Base-by-base conservation (phyloP, 2,329 filamentous ascomycete species). In the Neurospora sp. region DNA sequence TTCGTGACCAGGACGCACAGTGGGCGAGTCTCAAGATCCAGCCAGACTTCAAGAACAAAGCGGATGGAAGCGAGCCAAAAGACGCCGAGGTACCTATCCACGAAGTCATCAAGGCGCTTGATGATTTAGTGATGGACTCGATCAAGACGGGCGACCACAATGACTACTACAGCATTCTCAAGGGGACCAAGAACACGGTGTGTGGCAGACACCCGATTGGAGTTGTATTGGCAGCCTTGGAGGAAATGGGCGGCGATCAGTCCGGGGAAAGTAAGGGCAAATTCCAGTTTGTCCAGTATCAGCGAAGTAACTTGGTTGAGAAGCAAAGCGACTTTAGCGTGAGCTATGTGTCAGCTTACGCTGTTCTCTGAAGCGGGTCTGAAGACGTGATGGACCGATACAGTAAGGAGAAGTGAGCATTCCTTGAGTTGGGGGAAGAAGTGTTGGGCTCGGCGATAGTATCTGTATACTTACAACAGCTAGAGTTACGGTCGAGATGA, bases 161-260 rank as follows among this genome's bases (percentile, higher is more conserved):
- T 28, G 81, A 80, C 0, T 98, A 97, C 78, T 82, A 92, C 17
- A 82, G 87, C 2, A 89, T 88, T 52, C 80, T 99, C 23, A 80
- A 84, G 68, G 81, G 87, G 41, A 98, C 95, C 0, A 87, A 88
- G 15, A 99, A 99, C 76, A 97, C 96, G 0, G 92, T 99, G 0
- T 99, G 96, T 77, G 96, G 96, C 3, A 85, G 95, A 67, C 96
- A 99, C 81, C 96, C 96, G 0, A 98, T 99, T 75, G 94, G 96
- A 0, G 90, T 98, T 4, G 87, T 91, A 43, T 93, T 99, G 92
- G 93, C 94, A 0, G 93, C 91, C 0, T 80, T 98, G 71, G 94
- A 97, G 81, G 81, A 84, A 67, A 77, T 92, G 39, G 79, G 81
- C 1, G 77, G 79, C 28, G 80, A 76, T 36, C 78, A 78, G 10